phyloP scores from a whole-genome alignment of 2,329 filamentous ascomycete species.

The Ceratocystis alfenasii region DNA sequence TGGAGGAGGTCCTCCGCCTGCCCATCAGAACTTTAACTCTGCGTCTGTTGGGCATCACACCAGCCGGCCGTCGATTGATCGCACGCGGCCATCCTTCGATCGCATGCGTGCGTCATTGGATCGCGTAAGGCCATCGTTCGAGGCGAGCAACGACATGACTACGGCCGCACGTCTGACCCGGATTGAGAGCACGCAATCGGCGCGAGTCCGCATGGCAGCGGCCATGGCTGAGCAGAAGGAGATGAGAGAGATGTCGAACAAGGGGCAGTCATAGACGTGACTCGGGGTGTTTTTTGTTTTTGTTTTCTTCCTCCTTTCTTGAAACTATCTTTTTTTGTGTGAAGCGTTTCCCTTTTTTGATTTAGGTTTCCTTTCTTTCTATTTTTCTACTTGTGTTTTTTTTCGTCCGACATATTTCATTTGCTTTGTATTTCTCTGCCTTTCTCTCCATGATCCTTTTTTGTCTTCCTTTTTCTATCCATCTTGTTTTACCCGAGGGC shows the following conservation, averaged over 20 bases:
- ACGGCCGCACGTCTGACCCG: slow-evolving; percentile 74
- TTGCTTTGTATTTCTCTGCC: slow-evolving; percentile 22
- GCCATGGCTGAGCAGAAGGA: background rate
- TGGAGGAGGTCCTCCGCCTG: slow-evolving; percentile 24
- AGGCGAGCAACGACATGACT: slow-evolving; percentile 81
- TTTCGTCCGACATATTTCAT: slow-evolving; percentile 14
- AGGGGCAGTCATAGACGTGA: slow-evolving; percentile 11
- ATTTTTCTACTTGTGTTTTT: slow-evolving; percentile 25
- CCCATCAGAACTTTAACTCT: slow-evolving; percentile 24
- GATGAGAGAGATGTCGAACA: background rate
- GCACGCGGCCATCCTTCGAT: slow-evolving; percentile 74
- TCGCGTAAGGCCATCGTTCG: slow-evolving; percentile 68
- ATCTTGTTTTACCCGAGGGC: slow-evolving; percentile 26
- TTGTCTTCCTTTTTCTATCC: slow-evolving; percentile 16
- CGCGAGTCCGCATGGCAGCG: background rate
- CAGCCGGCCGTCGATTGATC: slow-evolving; percentile 49
- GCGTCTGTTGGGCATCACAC: slow-evolving; percentile 27
- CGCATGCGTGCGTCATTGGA: slow-evolving; percentile 80
- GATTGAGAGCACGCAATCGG: slow-evolving; percentile 61
- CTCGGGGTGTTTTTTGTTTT: background rate
- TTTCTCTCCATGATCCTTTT: slow-evolving; percentile 24
- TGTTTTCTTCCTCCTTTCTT: background rate
- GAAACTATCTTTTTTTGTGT: slow-evolving; percentile 5
- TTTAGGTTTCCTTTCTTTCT: slow-evolving; percentile 25
- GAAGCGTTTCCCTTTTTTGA: slow-evolving; percentile 13